Evolutionary conservation across 345 rosid genomes (phyloP), one percentile per base, ranked within the genome.

Genomic region (Sapria himalayana): DNA sequence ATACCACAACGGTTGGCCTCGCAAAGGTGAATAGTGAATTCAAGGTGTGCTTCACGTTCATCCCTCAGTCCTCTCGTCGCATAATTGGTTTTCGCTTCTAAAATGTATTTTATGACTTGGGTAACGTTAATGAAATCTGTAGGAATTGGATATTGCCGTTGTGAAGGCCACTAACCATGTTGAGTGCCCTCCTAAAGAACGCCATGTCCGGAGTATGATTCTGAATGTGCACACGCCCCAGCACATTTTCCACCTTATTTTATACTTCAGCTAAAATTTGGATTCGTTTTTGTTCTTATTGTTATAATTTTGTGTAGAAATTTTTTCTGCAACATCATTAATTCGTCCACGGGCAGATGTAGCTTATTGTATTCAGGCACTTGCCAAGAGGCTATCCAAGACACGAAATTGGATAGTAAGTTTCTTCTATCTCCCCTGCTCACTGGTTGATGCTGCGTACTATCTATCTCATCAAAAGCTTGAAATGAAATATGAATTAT

Each of bases 1-100:
- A 91, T 48, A 60, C 93, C 37, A 91, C 95, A 55, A 91, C 45
- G 66, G 99, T 91, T 37, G 99, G 99, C 48, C 81, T 91, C 43
- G 99, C 99, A 22, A 91, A 91, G 69, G 95, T 91, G 65, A 84
- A 91, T 41, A 91, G 95, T 39, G 99, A 84, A 51, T 84, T 66
- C 62, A 91, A 84, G 99, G 99, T 79, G 21, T 29, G 22, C 31
- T 31, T 42, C 6, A 9, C 14, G 12, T 37, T 14, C 46, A 21
- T 16, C n/a, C 31, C 4, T 8, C 22, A 11, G 22, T 41, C 17
- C 38, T 29, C 2, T 19, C 10, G 15, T 13, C 15, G 29, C 29
- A 24, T 16, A 6, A 12, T 27, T 13, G 4, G 41, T 25, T 9
- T 1, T 20, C 13, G 3, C 5, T 3, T 33, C 15, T 0, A n/a